A percentile compares a stretch with the other conserved stretches of the same genome.
Evolutionary conservation across 108 stramenopile genomes (phyloP).

Genomic region (Cyclotella kingstonii): DNA sequence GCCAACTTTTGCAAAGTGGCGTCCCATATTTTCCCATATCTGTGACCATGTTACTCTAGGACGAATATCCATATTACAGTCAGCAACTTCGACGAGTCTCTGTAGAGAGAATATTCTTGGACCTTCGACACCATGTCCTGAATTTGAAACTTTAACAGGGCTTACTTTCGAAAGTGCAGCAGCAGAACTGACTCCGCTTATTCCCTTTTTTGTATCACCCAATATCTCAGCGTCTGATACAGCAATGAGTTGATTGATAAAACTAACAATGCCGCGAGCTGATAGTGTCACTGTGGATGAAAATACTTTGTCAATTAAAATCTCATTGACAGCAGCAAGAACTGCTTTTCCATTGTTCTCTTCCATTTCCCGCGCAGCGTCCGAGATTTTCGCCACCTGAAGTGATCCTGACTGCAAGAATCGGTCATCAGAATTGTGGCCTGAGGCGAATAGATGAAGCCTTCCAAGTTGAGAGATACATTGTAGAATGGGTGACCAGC

Average conservation of each 20-base stretch:
- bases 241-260: conserved; percentile 85
- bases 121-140: conserved; percentile 58
- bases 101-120: conserved; percentile 96
- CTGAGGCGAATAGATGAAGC: conserved; percentile 77
- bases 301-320: conserved; percentile 90
- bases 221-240: conserved; percentile 88
- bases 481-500: conserved; percentile 94
- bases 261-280: conserved; percentile 76
- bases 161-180: conserved; percentile 8
- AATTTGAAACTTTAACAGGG: conserved; percentile 27
- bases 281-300: conserved; percentile 81
- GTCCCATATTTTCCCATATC: conserved; percentile 92
- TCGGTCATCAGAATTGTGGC: conserved; percentile 85
- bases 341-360: conserved; percentile 77
- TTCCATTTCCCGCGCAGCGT: conserved; percentile 64
- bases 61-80: conserved; percentile 95
- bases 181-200: conserved; percentile 57
- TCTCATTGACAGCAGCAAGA: conserved; percentile 80
- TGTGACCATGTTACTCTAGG: conserved; percentile 94
- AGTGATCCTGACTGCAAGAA: conserved; percentile 59
- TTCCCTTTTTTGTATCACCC: conserved; percentile 68
- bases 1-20: conserved; percentile 91
- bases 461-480: conserved; percentile 94
- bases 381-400: conserved; percentile 33
- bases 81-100: conserved; percentile 97